Base-by-base conservation (phyloP, 2,329 filamentous ascomycete genomes). In the Emergomyces pasteurianus region DNA sequence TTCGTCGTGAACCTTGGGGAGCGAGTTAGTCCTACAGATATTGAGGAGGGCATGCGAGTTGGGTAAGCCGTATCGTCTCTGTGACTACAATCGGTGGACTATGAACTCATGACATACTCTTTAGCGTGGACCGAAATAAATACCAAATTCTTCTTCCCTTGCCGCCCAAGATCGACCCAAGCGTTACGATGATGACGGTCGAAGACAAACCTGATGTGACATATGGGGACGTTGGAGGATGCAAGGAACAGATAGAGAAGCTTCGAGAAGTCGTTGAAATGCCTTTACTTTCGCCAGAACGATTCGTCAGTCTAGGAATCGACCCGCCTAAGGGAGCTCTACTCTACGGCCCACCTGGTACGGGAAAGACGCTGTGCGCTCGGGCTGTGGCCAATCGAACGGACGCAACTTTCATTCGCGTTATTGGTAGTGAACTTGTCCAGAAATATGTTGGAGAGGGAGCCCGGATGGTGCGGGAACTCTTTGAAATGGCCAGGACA, bases 241-340 rank as follows among this genome's bases (percentile, higher is more conserved):
- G 92, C 84, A 99, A 99, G 78, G 94, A 99, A 77, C 94, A 99
- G 78, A 96, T 99, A 47, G 94, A 99, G 81, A 99, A 99, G 83
- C 84, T 99, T 67, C 85, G 94, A 74, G 94, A 99, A 78, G 94
- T 99, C 59, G 94, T 99, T 61, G 94, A 99, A 78, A 97, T 97
- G 90, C 94, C 94, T 12, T 81, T 99, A 60, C 81, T 99, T 65
- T 96, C 92, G 43, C 94, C 94, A 34, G 94, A 99, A 79, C 87
- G 94, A 63, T 99, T 99, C 72, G 94, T 96, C 72, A 95, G 90
- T 75, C 87, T 99, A n/a, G 94, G 94, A 74, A 99, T 99, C 75
- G 94, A 99, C 73, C 94, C 94, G 42, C 94, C 94, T 54, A 99
- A 99, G 81, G 94, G 94, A 68, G 95, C 94, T 23, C 82, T 99